Base-by-base conservation (phyloP, 192 early-diverging fungal species). In the Dissophora globulifera region DNA sequence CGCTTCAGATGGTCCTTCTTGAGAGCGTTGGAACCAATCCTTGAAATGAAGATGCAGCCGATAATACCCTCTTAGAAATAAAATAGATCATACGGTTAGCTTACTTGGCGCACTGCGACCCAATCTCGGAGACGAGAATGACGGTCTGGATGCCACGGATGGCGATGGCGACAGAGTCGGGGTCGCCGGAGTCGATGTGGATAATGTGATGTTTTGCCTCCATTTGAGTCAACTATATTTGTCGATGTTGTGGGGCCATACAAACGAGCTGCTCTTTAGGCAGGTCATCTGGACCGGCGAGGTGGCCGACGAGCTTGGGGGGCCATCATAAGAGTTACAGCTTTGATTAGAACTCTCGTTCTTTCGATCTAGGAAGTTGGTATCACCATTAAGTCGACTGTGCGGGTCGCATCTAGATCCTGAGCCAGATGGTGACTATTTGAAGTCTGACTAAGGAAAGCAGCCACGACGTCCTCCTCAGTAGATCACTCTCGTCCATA, bases 291-390 rank as follows among this genome's bases (percentile, higher is more conserved):
- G n/a, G n/a, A n/a, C n/a, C n/a, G n/a, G 49, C 50, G 35, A 71
- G 59, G 11, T 62, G 26, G 7, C 20, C 26, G 17, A 60, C 50
- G n/a, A 71, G 59, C 19, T 30, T 25, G n/a, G 47, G 45, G 25
- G 69, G 12, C 69, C 69, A 15, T 63, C 69, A 29, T 63, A 71
- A 5, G 59, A 29, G 27, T 71, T 60, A 40, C 69, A 71, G 51
- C n/a, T n/a, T n/a, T n/a, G n/a, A n/a, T n/a, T n/a, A n/a, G n/a
- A n/a, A n/a, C n/a, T n/a, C n/a, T n/a, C n/a, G n/a, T n/a, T n/a
- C n/a, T n/a, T n/a, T n/a, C n/a, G n/a, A n/a, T n/a, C n/a, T n/a
- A n/a, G n/a, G n/a, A n/a, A n/a, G n/a, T n/a, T n/a, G n/a, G n/a
- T n/a, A n/a, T n/a, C n/a, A n/a, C n/a, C n/a, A n/a, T n/a, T n/a